phyloP scores from a whole-genome alignment of 2,329 filamentous ascomycete species.

The Stenocarpella maydis region DNA sequence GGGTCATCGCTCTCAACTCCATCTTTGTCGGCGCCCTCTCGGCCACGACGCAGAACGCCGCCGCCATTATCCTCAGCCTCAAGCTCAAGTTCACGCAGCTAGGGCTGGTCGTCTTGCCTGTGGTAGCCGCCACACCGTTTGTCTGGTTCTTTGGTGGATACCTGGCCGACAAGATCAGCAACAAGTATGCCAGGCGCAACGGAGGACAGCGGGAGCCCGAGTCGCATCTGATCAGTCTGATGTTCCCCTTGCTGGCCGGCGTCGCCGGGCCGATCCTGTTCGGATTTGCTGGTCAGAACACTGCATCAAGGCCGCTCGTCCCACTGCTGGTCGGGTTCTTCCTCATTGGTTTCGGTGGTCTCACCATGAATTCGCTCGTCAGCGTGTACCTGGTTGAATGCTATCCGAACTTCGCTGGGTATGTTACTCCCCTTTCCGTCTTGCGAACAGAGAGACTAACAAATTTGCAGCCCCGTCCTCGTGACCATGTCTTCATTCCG shows the following conservation, averaged over 20 bases:
- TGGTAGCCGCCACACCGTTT: slow-evolving; percentile 34
- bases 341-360: slow-evolving; percentile 29
- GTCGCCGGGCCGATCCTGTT: slow-evolving; percentile 33
- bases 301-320: slow-evolving; percentile 16
- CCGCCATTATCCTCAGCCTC: slow-evolving; percentile 36
- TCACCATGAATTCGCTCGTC: slow-evolving; percentile 32
- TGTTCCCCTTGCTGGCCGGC: slow-evolving; percentile 29
- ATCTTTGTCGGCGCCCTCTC: slow-evolving; percentile 33
- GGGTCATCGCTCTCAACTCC: slow-evolving; percentile 36
- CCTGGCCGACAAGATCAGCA: slow-evolving; percentile 35
- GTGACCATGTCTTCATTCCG: slow-evolving; percentile 39
- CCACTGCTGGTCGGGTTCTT: slow-evolving; percentile 30
- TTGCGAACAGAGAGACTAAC: neutral
- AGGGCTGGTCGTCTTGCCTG: slow-evolving; percentile 31
- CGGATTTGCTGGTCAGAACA: slow-evolving; percentile 33
- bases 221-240: slow-evolving; percentile 32
- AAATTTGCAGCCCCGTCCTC: slow-evolving; percentile 37
- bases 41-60: slow-evolving; percentile 35
- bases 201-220: slow-evolving; percentile 35
- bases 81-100: slow-evolving; percentile 35
- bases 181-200: slow-evolving; percentile 29
- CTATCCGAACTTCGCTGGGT: slow-evolving; percentile 39
- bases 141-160: slow-evolving; percentile 36
- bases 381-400: slow-evolving; percentile 37
- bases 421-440: neutral